Base-by-base conservation (phyloP, 139 green algal genomes). In the Coelastrella sp. region DNA sequence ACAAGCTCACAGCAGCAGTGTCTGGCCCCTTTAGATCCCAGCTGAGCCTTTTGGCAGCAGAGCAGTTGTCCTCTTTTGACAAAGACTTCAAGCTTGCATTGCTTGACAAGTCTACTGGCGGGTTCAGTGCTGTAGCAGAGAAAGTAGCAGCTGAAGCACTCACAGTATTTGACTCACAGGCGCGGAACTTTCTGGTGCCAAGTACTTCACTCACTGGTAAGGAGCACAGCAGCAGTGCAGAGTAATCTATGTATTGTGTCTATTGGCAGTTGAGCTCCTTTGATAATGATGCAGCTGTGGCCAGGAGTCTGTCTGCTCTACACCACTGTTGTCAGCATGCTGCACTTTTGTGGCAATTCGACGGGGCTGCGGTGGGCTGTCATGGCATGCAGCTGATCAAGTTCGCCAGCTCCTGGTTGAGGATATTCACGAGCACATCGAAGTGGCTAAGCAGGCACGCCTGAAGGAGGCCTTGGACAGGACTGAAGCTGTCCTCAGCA, bases 21-120 rank as follows among this genome's bases (percentile, higher is more conserved):
- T 57, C 79, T 3, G 87, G 83, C 2, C 66, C 89, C 6, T 92
- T 92, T 41, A 53, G 88, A 2, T 74, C 73, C 4, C 95, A 98
- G 89, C 81, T 93, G 81, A 75, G n/a, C 9, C 67, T 91, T 30
- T 79, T 93, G 86, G 85, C 77, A 15, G 69, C 50, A 21, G 64
- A 88, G 45, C 69, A 89, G 27, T 68, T 94, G 75, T 41, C 38
- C 11, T 15, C 19, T 8, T 88, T 79, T 84, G 83, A 88, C 73
- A 69, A 83, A n/a, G 66, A 72, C 50, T 90, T 93, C 84, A 83
- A 79, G 59, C 60, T 85, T 43, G 85, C 82, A 21, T 53, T 92
- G 82, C 27, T 57, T n/a, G 51, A 81, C 38, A 57, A 60, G 40
- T 27, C 6, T 30, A 25, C 60, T 3, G 23, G 41, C 32, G 25